Conservation (phyloP, 441 rosid species). For the Brassica balearica region DNA sequence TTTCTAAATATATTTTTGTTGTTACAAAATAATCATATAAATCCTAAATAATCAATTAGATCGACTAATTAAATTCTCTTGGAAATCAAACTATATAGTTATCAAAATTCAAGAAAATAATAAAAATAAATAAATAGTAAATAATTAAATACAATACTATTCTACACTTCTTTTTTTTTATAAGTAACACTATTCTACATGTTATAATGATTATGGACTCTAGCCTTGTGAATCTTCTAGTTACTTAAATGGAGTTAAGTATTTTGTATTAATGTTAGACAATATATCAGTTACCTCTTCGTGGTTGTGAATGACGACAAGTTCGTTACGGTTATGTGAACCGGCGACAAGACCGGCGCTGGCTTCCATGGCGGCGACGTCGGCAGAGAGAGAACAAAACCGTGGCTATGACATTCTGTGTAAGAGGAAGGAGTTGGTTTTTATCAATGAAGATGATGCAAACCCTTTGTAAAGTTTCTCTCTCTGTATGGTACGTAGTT, state of each 20-base stretch:
- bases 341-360: slow-evolving; percentile 98
- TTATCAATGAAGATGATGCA: slow-evolving; percentile 46
- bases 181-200: neutral
- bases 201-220: neutral
- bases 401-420: slow-evolving; percentile 14
- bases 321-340: slow-evolving; percentile 98
- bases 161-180: neutral
- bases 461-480: slow-evolving; percentile 16
- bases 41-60: neutral
- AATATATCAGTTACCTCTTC: slow-evolving; percentile 70
- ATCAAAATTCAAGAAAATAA: neutral
- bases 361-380: slow-evolving; percentile 67
- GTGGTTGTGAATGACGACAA: slow-evolving; percentile 95
- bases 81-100: neutral
- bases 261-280: neutral
- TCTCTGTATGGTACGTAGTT: slow-evolving; percentile 57
- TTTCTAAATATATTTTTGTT: neutral
- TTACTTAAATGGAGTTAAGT: neutral
- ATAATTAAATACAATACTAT: neutral
- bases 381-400: neutral
- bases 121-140: neutral
- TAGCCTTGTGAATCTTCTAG: neutral
- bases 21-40: neutral
- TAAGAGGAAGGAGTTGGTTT: slow-evolving; percentile 39
- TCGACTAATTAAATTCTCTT: neutral